Base-by-base conservation (phyloP, 2,329 filamentous ascomycete species). In the Fusarium papillatum region DNA sequence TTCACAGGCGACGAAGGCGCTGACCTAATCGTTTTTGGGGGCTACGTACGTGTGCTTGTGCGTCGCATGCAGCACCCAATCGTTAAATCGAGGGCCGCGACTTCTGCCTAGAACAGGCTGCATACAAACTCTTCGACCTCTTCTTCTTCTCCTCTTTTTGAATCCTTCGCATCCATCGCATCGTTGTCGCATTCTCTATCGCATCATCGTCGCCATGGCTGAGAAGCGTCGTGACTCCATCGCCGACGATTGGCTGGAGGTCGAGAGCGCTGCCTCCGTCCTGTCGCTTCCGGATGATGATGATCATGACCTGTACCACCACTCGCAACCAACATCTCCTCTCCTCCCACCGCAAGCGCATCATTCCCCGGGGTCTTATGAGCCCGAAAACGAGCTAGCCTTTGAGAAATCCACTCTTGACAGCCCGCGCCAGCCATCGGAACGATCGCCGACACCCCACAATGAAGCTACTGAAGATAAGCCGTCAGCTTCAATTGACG, bases 181-280 rank as follows among this genome's bases (percentile, higher is more conserved):
- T 5, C 17, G 5, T 9, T n/a, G 41, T 26, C 48, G 9, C 31
- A 10, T 16, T 29, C 39, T n/a, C 36, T 14, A 11, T 59, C 38
- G n/a, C 22, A 67, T 64, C 22, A 29, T 41, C 5, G 48, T n/a
- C 29, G 57, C 19, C 57, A 78, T 79, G 76, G 22, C 72, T 1
- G 53, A 60, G 1, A 16, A 41, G 4, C 50, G 29, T 8, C 46
- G 24, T n/a, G 60, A 55, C 11, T 66, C 75, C 19, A 78, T 79
- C 3, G 53, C 69, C 26, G 78, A 79, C 26, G 78, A 79, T 64
- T 79, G 78, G 78, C 62, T 72, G 4, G 76, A 80, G 50, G 50
- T 79, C 7, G 73, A 79, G 3, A 71, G 66, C 24, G 69, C 68
- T 7, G 64, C 70, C 1, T 79, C 78, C 1, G 71, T 80, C 9